Evolutionary conservation across 805 yeast genomes (phyloP), one percentile per base, ranked within the genome.

Genomic region (Zygoascus flipseniorum): DNA sequence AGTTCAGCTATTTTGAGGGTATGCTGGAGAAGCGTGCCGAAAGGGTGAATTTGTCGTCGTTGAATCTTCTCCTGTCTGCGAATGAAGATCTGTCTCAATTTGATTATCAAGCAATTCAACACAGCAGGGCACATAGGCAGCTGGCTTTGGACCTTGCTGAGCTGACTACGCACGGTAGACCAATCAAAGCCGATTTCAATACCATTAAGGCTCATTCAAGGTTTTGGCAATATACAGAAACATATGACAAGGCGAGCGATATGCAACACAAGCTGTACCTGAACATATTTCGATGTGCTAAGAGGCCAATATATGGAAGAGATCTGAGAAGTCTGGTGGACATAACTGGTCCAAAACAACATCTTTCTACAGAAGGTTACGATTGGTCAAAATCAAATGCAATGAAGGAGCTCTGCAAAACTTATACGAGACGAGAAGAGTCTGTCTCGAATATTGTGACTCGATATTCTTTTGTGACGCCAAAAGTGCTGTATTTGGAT

Each of bases 391-490:
- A 50, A 28, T 9, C 51, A 26, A 43, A 48, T 5, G 50, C 52
- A 6, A 14, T 61, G 48, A 47, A 48, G 23, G 52, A 43, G 37
- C 60, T 67, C 37, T 59, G 60, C 31, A 49, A 55, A 31, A 37
- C 57, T 8, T 55, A 58, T 43, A 41, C 19, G n/a, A 52, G 47
- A 4, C 50, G 59, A 9, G 58, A 54, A 20, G 46, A 44, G 20
- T 51, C 51, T 23, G 53, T 58, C 57, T 42, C 47, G 13, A 58
- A 55, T 9, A 47, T 60, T 32, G 42, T 60, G n/a, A 43, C 51
- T n/a, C 43, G 48, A 56, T 93, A 76, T 69, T 87, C 95, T 0
- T 92, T 87, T 58, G 78, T 92, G 4, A 93, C 98, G 0, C 99
- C 99, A 0, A 74, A 82, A 2, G 96, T 81, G 3, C 95, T 89